These are phyloP conservation scores for Osmanthus fragrans DNA, from an alignment of 257 asterid genomes.

Conservation along the genomic window DNA sequence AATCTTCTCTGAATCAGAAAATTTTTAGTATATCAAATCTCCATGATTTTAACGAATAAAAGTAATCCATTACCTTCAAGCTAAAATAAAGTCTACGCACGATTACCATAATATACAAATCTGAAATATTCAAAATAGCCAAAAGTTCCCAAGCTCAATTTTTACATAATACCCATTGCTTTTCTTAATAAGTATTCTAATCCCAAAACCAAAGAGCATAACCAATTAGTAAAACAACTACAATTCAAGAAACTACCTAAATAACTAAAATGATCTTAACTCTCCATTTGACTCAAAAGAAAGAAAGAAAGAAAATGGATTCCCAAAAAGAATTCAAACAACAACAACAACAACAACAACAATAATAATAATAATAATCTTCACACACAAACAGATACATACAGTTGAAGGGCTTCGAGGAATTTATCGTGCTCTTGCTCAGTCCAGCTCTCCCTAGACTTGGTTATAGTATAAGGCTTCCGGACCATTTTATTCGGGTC, in stretches of 20 bases:
- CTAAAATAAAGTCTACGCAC: background rate
- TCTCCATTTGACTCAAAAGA: background rate
- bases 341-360: background rate
- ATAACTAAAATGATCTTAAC: background rate
- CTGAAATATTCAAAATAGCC: background rate
- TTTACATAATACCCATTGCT: background rate
- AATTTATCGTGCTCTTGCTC: conserved; percentile 82
- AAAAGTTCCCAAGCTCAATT: background rate
- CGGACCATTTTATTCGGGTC: conserved; percentile 67
- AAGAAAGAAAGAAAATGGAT: too few species aligned
- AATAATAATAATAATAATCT: background rate
- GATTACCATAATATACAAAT: background rate
- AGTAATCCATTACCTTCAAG: too few species aligned
- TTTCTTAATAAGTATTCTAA: background rate
- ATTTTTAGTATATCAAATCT: background rate
- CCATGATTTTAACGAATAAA: background rate
- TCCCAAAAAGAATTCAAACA: too few species aligned
- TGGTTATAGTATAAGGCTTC: conserved; percentile 81
- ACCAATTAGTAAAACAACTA: background rate
- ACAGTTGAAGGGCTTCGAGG: conserved; percentile 59
- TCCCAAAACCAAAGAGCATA: background rate
- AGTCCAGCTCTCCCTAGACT: conserved; percentile 87
- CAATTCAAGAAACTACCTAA: background rate
- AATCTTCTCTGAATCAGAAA: background rate
- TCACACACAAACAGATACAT: conserved; percentile 10